These are phyloP conservation scores for Diaporthe sp. DNA, from an alignment of 2,329 filamentous ascomycete genomes.

Conservation along the genomic window DNA sequence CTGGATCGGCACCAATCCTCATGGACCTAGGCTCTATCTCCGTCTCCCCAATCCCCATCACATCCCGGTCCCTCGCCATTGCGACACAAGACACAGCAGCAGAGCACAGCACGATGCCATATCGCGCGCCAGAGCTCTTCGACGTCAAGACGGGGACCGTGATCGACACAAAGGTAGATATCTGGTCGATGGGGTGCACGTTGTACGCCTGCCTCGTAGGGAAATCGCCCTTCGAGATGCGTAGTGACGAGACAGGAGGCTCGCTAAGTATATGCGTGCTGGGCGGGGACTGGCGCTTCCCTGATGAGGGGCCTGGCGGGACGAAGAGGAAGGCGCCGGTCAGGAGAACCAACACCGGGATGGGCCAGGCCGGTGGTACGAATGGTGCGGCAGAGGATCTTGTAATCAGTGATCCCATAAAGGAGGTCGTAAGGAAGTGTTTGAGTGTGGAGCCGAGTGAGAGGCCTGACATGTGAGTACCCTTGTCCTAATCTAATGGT, in stretches of 20 bases:
- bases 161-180: slow-evolving; percentile 96
- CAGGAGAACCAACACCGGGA: slow-evolving; percentile 41
- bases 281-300: slow-evolving; percentile 96
- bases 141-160: slow-evolving; percentile 94
- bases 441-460: slow-evolving; percentile 88
- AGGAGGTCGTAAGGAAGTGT: slow-evolving; percentile 89
- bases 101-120: slow-evolving; percentile 98
- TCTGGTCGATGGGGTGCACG: slow-evolving; percentile 98
- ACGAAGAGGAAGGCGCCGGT: slow-evolving; percentile 53
- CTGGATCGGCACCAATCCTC: slow-evolving; percentile 87
- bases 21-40: slow-evolving; percentile 97
- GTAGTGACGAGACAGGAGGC: slow-evolving; percentile 95
- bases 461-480: slow-evolving; percentile 75
- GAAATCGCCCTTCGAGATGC: slow-evolving; percentile 96
- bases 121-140: slow-evolving; percentile 96
- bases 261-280: slow-evolving; percentile 92
- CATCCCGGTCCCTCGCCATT: slow-evolving; percentile 88
- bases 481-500: neutral
- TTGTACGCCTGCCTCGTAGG: slow-evolving; percentile 96
- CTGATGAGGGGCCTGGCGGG: slow-evolving; percentile 80
- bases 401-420: slow-evolving; percentile 81
- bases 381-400: slow-evolving; percentile 53
- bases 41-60: slow-evolving; percentile 87
- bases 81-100: slow-evolving; percentile 94
- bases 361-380: slow-evolving; percentile 40